Percentiles rank a stretch among this genome's conserved stretches.
These are phyloP conservation scores for Neopestalotiopsis sp. DNA, from an alignment of 2,329 filamentous ascomycete species.

Conservation along the genomic window DNA sequence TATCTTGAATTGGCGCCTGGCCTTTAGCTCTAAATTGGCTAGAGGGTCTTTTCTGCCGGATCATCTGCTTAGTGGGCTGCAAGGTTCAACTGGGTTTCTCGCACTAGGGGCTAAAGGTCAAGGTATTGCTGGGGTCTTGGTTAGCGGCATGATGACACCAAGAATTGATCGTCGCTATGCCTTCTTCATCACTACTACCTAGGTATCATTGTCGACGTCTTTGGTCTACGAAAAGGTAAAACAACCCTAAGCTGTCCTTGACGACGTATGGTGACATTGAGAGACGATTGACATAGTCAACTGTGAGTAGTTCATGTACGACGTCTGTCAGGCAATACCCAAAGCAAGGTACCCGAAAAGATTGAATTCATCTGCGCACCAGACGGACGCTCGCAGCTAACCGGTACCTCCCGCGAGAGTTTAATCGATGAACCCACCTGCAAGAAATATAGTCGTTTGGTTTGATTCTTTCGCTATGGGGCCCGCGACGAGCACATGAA, in stretches of 20 bases:
- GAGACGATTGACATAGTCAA: background rate
- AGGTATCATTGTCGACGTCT: background rate
- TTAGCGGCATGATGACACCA: background rate
- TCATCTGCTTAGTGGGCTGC: background rate
- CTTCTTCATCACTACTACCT: background rate
- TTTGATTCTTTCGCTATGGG: background rate
- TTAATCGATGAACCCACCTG: background rate
- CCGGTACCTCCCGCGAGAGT: background rate
- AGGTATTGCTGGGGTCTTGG: background rate
- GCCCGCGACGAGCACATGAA: background rate
- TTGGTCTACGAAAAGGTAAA: background rate
- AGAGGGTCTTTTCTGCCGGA: background rate
- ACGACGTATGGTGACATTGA: background rate
- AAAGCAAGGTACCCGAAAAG: background rate
- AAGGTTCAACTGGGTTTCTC: background rate
- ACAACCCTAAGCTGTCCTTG: background rate
- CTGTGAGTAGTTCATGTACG: background rate
- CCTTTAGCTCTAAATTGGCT: background rate
- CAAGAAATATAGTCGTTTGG: background rate
- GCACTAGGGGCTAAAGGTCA: background rate
- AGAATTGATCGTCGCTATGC: background rate
- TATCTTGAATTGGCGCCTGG: conserved; percentile 1
- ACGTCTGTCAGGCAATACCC: background rate
- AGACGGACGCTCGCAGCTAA: background rate
- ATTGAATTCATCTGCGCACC: background rate